These are phyloP conservation scores for Leishmania major DNA, from an alignment of 208 protist genomes.

Conservation along the genomic window DNA sequence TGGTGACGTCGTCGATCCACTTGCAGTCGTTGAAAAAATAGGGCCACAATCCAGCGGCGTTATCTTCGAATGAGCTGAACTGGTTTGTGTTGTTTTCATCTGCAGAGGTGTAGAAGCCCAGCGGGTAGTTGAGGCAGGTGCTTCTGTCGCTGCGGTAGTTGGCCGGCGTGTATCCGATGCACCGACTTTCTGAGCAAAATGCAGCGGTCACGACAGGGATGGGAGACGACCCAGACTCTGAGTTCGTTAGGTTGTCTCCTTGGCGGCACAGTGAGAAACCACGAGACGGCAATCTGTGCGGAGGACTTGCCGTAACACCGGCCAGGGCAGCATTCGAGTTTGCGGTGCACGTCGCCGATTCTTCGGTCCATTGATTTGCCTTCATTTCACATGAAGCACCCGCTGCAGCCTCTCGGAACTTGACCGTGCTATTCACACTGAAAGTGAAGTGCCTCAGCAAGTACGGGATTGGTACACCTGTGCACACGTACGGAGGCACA, in stretches of 20 bases:
- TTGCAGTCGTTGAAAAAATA: not conserved
- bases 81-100: constrained; percentile 35
- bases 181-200: constrained; percentile 17
- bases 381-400: not conserved
- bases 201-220: constrained; percentile 8
- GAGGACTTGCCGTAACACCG: constrained; percentile 4
- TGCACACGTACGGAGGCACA: constrained; percentile 29
- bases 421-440: not conserved
- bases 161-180: constrained; percentile 20
- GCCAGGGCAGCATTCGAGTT: not conserved
- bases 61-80: constrained; percentile 28
- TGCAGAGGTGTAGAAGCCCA: constrained; percentile 26
- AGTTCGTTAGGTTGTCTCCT: constrained; percentile 4
- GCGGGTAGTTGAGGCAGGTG: constrained; percentile 3
- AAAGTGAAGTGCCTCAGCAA: constrained; percentile 9
- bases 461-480: constrained; percentile 12
- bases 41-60: not conserved
- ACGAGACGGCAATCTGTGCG: constrained; percentile 3
- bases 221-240: constrained; percentile 2
- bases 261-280: constrained; percentile 21
- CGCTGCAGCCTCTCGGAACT: not conserved
- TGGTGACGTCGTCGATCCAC: constrained; percentile 34
- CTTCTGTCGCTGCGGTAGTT: constrained; percentile 27
- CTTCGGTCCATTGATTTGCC: not conserved
- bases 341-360: not conserved